A percentile compares a stretch with the other conserved stretches of the same genome.
Evolutionary conservation across 306 rosid genomes (phyloP).

Genomic region (Herpetospermum pedunculosum): DNA sequence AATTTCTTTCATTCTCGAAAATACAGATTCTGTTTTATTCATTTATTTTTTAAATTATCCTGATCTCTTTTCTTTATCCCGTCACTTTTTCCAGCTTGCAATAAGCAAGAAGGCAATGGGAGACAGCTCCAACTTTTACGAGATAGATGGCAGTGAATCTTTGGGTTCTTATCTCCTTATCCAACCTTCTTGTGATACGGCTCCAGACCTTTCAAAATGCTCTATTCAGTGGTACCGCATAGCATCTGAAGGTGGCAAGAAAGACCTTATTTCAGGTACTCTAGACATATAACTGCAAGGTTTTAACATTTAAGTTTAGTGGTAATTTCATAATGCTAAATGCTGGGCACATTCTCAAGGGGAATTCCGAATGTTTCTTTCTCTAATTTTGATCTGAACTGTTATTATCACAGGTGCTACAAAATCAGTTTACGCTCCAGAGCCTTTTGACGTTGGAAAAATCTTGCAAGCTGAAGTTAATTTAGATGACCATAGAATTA

Average conservation of each 20-base stretch:
- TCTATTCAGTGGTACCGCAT: slow-evolving; percentile 74
- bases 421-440: slow-evolving; percentile 69
- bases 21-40: background rate
- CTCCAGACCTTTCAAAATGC: slow-evolving; percentile 53
- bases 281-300: background rate
- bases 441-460: slow-evolving; percentile 80
- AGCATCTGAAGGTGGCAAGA: slow-evolving; percentile 53
- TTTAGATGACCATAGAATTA: slow-evolving; percentile 25
- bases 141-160: slow-evolving; percentile 66
- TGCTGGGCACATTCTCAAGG: background rate
- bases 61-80: slow-evolving; percentile 6
- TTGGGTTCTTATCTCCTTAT: slow-evolving; percentile 70
- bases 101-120: slow-evolving; percentile 48
- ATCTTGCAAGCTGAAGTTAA: slow-evolving; percentile 53
- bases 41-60: background rate
- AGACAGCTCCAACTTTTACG: slow-evolving; percentile 33
- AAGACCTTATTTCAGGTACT: slow-evolving; percentile 72
- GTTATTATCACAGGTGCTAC: slow-evolving; percentile 54
- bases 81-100: slow-evolving; percentile 37
- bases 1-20: background rate
- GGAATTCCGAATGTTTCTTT: background rate
- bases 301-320: background rate
- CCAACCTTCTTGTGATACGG: slow-evolving; percentile 46
- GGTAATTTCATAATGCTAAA: background rate
- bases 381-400: background rate